Conservation (phyloP, 139 green algal genomes). For the Deuterostichococcus epilithicus region DNA sequence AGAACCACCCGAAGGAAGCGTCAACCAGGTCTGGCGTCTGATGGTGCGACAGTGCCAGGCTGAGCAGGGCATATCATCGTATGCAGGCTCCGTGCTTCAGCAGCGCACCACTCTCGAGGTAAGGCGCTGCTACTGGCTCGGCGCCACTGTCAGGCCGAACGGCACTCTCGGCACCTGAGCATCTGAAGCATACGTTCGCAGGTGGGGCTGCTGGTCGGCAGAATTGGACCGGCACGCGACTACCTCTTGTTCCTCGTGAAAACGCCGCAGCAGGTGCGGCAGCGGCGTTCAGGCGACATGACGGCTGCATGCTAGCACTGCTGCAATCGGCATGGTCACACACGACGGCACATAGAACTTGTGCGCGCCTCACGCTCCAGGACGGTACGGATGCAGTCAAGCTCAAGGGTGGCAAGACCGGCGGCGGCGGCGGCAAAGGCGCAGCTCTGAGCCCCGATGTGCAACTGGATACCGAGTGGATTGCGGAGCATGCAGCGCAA, state of each 20-base stretch:
- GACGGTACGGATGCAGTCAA: no score
- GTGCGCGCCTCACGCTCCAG: no score
- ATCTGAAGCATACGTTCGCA: not conserved
- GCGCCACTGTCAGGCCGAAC: no score
- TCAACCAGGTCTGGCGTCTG: no score
- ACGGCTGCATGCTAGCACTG: no score
- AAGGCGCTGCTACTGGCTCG: not conserved
- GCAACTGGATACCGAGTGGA: slow-evolving; percentile 42
- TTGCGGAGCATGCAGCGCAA: slow-evolving; percentile 55
- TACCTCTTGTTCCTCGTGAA: not conserved
- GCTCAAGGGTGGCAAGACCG: not conserved
- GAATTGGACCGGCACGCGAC: not conserved
- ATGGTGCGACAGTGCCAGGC: not conserved
- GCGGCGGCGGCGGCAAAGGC: no score
- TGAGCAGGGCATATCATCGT: not conserved
- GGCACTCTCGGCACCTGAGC: no score
- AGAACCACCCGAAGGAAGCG: no score
- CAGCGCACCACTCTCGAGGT: not conserved
- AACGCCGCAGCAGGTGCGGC: not conserved
- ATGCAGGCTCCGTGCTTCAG: not conserved
- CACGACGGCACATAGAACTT: no score
- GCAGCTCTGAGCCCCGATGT: slow-evolving; percentile 3
- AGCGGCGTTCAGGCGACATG: not conserved
- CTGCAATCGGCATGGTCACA: no score
- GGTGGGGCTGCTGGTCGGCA: not conserved